A percentile compares a stretch with the other conserved stretches of the same genome.
Evolutionary conservation across 2,329 filamentous ascomycete genomes (phyloP).

Genomic region (Epicoccum nigrum): DNA sequence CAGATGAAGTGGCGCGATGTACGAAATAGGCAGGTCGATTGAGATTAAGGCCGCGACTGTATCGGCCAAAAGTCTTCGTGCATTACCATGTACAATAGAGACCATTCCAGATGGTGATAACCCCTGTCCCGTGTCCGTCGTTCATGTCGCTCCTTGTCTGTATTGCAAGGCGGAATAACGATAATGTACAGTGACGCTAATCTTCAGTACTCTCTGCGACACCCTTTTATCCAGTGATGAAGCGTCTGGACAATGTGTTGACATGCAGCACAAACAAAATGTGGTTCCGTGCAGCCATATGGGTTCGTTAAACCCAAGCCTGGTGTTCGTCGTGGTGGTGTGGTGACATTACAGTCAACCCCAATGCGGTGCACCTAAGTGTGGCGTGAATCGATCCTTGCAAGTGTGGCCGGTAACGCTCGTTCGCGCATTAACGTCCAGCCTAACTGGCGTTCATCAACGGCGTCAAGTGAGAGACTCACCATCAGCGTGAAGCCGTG

Average conservation of each 20-base stretch:
- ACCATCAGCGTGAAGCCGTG: too few relatives aligned
- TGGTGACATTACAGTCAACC: neutral
- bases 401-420: too few relatives aligned
- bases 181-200: constrained; percentile 30
- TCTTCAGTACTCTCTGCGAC: constrained; percentile 1
- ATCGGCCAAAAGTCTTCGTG: constrained; percentile 17
- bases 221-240: constrained; percentile 4
- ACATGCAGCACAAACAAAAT: neutral
- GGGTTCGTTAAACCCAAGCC: neutral
- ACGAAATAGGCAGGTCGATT: constrained; percentile 28
- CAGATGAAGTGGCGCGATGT: constrained; percentile 11
- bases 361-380: too few relatives aligned
- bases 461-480: too few relatives aligned
- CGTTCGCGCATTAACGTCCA: too few relatives aligned
- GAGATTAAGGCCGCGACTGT: constrained; percentile 15
- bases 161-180: constrained; percentile 24
- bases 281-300: neutral
- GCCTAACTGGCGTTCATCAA: too few relatives aligned
- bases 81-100: constrained; percentile 20
- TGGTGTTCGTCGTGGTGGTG: neutral
- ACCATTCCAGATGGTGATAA: constrained; percentile 24
- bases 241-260: constrained; percentile 1
- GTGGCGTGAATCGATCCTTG: too few relatives aligned
- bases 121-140: constrained; percentile 23
- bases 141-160: constrained; percentile 26